These are phyloP conservation scores for Tuber indicum DNA, from an alignment of 495 filamentous ascomycete genomes.

Conservation along the genomic window DNA sequence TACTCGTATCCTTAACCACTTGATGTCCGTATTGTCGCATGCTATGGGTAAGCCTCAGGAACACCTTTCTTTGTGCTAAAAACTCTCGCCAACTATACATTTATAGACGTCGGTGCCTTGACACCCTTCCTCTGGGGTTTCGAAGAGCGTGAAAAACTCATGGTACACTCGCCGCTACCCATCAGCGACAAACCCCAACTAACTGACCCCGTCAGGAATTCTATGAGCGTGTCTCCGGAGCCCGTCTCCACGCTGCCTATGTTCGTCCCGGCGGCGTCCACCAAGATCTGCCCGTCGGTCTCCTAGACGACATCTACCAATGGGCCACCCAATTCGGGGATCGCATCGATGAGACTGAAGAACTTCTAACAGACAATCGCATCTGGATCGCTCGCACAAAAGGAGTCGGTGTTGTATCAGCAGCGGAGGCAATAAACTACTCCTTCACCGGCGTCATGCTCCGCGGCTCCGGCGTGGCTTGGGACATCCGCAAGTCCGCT, in stretches of 20 bases:
- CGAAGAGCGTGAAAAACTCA: conserved; percentile 98
- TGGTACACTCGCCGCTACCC: conserved; percentile 55
- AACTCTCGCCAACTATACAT: conserved; percentile 1
- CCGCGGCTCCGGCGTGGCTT: conserved; percentile 91
- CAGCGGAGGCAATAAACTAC: conserved; percentile 88
- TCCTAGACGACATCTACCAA: conserved; percentile 98
- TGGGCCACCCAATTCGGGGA: conserved; percentile 99
- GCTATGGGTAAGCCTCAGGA: conserved; percentile 58
- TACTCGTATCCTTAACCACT: conserved; percentile 89
- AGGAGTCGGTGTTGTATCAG: conserved; percentile 83
- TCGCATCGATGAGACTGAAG: conserved; percentile 98
- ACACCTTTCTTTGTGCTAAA: background rate
- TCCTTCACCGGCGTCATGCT: conserved; percentile 97
- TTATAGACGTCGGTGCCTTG: conserved; percentile 79
- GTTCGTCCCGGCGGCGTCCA: conserved; percentile 95
- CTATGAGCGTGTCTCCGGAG: conserved; percentile 97
- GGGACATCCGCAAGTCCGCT: conserved; percentile 90
- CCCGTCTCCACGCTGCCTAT: conserved; percentile 96
- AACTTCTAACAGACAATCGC: conserved; percentile 97
- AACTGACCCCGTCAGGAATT: conserved; percentile 67
- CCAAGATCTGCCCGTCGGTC: conserved; percentile 87
- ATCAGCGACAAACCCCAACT: conserved; percentile 24
- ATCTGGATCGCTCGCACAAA: conserved; percentile 95
- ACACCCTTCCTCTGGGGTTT: conserved; percentile 99
- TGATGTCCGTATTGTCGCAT: conserved; percentile 96